phyloP scores from a whole-genome alignment of 306 rosid species.

The Prosopis cineraria region DNA sequence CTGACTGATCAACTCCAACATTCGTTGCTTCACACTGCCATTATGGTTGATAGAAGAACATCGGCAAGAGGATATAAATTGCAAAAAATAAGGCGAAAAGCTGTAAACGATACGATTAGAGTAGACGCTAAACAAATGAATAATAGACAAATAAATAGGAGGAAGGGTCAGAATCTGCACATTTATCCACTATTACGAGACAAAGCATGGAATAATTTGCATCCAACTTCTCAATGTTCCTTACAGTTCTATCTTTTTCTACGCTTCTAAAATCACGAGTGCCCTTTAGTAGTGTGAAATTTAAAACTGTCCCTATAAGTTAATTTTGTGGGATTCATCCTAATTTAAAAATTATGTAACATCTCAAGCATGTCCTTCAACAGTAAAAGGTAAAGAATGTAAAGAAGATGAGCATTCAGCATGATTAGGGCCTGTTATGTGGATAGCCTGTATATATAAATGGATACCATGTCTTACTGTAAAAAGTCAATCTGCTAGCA shows the following conservation, averaged over 20 bases:
- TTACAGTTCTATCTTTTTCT: background rate
- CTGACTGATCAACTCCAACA: constrained; percentile 51
- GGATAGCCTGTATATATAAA: background rate
- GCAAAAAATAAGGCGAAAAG: background rate
- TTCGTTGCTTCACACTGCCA: constrained; percentile 58
- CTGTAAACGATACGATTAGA: background rate
- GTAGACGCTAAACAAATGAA: background rate
- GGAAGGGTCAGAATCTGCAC: background rate
- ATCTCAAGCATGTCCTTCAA: background rate
- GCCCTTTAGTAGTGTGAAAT: background rate
- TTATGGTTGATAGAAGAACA: constrained; percentile 25
- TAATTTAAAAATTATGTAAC: background rate
- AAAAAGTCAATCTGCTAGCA: constrained; percentile 6
- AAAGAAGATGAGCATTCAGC: background rate
- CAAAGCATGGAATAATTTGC: background rate
- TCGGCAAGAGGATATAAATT: constrained; percentile 19
- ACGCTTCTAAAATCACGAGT: constrained; percentile 3
- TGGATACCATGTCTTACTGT: background rate
- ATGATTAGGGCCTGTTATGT: background rate
- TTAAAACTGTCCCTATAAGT: background rate
- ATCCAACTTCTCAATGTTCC: background rate
- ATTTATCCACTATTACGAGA: background rate
- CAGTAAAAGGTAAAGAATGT: background rate
- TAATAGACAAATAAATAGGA: background rate
- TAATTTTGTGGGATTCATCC: constrained; percentile 10